A percentile compares a stretch with the other conserved stretches of the same genome.
These are phyloP conservation scores for Ramichloridium luteum DNA, from an alignment of 2,329 filamentous ascomycete species.

Conservation along the genomic window DNA sequence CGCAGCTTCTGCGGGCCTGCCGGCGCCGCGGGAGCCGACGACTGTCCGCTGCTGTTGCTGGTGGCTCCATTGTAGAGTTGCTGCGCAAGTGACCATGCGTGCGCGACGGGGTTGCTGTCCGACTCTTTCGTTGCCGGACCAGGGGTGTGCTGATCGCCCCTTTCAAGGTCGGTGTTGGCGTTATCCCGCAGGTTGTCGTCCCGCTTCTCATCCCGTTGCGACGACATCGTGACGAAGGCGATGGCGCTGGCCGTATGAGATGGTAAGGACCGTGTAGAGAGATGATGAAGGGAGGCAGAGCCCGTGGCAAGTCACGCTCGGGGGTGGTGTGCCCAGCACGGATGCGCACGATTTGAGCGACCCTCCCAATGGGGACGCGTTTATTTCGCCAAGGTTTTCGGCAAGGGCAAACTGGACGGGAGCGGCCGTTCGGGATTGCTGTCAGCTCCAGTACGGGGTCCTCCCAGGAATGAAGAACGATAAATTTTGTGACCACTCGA, in stretches of 20 bases:
- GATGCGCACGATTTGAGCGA: too few relatives aligned
- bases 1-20: constrained; percentile 22
- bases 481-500: too few relatives aligned
- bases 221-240: not conserved
- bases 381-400: too few relatives aligned
- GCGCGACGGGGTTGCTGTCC: not conserved
- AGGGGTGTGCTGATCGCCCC: not conserved
- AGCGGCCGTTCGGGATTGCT: too few relatives aligned
- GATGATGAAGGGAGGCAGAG: too few relatives aligned
- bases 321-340: too few relatives aligned
- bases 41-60: not conserved
- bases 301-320: too few relatives aligned
- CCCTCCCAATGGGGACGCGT: too few relatives aligned
- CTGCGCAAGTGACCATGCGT: not conserved
- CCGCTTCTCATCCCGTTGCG: not conserved
- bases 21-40: constrained; percentile 1
- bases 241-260: not conserved
- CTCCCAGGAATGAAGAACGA: too few relatives aligned
- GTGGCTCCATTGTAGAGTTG: not conserved
- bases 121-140: not conserved
- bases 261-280: too few relatives aligned
- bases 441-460: too few relatives aligned
- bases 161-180: constrained; percentile 1
- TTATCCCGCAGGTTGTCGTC: constrained; percentile 1
- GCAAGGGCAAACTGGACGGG: too few relatives aligned